Conservation (phyloP, 768 basidiomycete species). For the Naganishia randhawae region DNA sequence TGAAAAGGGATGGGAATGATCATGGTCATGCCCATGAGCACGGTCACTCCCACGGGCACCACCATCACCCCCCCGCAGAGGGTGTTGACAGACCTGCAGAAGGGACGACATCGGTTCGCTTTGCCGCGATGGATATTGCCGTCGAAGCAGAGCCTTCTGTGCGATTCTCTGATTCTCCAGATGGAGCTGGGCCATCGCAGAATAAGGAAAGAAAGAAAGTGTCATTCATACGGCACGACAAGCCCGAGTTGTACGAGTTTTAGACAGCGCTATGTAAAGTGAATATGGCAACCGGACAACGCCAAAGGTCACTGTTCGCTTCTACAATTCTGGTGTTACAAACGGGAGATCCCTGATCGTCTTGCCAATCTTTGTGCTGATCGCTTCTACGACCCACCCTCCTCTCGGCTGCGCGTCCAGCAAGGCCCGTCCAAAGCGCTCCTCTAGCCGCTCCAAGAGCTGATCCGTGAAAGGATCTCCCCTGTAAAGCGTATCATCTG, state of each 20-base stretch:
- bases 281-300: background rate
- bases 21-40: slow-evolving; percentile 33
- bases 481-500: background rate
- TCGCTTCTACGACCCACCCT: slow-evolving; percentile 39
- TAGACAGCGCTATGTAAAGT: slow-evolving; percentile 7
- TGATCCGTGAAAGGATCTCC: slow-evolving; percentile 31
- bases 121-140: slow-evolving; percentile 22
- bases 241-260: slow-evolving; percentile 51
- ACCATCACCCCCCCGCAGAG: slow-evolving; percentile 5
- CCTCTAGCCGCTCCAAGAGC: slow-evolving; percentile 31
- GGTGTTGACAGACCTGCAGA: slow-evolving; percentile 21
- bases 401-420: slow-evolving; percentile 35
- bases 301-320: too few relatives aligned
- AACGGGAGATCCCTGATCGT: slow-evolving; percentile 22
- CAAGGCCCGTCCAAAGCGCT: slow-evolving; percentile 28
- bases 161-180: background rate
- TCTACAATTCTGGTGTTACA: background rate
- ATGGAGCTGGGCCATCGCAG: background rate
- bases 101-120: slow-evolving; percentile 23
- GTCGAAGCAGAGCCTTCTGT: slow-evolving; percentile 3
- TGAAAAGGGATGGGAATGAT: slow-evolving; percentile 26
- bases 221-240: slow-evolving; percentile 44
- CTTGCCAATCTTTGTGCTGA: slow-evolving; percentile 41
- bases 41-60: background rate
- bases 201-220: slow-evolving; percentile 31